phyloP scores from a whole-genome alignment of 352 stramenopile genomes.

The Phytophthora tentaculata region DNA sequence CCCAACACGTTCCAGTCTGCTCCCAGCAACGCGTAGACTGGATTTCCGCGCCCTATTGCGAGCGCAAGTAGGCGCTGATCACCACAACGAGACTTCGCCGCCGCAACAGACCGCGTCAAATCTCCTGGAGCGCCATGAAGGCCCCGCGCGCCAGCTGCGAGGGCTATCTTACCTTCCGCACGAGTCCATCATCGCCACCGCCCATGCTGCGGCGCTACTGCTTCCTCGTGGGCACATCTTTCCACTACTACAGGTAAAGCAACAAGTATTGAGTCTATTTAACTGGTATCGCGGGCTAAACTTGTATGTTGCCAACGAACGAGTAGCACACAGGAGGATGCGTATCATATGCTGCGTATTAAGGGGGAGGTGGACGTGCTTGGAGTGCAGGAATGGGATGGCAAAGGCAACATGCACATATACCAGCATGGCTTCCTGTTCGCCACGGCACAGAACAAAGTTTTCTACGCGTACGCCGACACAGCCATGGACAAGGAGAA shows the following conservation, averaged over 20 bases:
- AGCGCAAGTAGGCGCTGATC: conserved; percentile 16
- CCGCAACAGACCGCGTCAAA: conserved; percentile 28
- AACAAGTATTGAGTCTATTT: conserved; percentile 11
- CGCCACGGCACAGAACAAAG: conserved; percentile 87
- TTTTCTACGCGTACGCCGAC: conserved; percentile 90
- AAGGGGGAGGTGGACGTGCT: conserved; percentile 90
- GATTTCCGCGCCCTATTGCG: conserved; percentile 3
- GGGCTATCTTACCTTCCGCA: conserved; percentile 87
- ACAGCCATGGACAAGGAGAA: conserved; percentile 91
- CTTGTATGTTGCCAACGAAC: background rate
- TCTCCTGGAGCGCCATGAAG: conserved; percentile 76
- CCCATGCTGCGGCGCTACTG: conserved; percentile 89
- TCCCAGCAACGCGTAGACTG: conserved; percentile 17
- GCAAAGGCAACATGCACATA: conserved; percentile 92
- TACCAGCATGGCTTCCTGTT: conserved; percentile 91
- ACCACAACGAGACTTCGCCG: conserved; percentile 32
- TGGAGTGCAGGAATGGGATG: conserved; percentile 91
- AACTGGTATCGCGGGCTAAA: background rate
- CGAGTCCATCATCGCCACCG: conserved; percentile 84
- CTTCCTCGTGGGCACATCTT: conserved; percentile 88
- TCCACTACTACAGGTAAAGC: conserved; percentile 82
- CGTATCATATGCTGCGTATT: conserved; percentile 88
- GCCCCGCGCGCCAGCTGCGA: conserved; percentile 82
- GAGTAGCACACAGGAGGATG: conserved; percentile 87
- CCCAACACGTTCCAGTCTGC: conserved; percentile 5